Evolutionary conservation across 2,329 filamentous ascomycete genomes (phyloP).

Genomic region (Gliomastix tumulicola): DNA sequence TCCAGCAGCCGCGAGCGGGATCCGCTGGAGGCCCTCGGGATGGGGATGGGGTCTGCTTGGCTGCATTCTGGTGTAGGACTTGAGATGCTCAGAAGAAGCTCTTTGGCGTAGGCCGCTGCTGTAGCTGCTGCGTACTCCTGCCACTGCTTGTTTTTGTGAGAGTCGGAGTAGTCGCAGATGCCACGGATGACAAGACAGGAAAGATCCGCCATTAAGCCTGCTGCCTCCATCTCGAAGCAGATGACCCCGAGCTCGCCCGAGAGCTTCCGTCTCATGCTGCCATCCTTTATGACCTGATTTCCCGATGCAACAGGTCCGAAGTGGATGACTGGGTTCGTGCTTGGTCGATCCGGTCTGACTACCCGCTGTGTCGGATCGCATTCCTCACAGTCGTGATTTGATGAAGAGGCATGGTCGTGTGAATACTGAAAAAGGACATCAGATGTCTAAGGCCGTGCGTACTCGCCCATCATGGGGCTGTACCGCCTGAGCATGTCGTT

Average conservation of each 20-base stretch:
- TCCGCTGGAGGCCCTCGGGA: too few relatives aligned
- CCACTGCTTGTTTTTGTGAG: constrained; percentile 26
- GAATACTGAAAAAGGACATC: constrained; percentile 1
- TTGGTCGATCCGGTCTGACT: background rate
- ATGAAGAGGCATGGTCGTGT: constrained; percentile 1
- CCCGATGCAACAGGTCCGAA: constrained; percentile 10
- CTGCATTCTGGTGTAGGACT: too few relatives aligned
- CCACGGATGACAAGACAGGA: constrained; percentile 24
- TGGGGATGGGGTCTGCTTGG: too few relatives aligned
- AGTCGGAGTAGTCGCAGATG: constrained; percentile 28
- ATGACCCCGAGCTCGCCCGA: background rate
- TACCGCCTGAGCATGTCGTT: background rate
- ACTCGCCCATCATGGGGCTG: background rate
- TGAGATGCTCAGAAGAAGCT: too few relatives aligned
- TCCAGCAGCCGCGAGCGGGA: too few relatives aligned
- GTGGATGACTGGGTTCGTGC: constrained; percentile 1
- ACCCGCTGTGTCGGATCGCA: constrained; percentile 4
- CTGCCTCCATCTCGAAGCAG: constrained; percentile 1
- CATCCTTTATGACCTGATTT: constrained; percentile 13
- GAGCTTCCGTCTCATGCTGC: constrained; percentile 9
- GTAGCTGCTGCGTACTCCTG: constrained; percentile 21
- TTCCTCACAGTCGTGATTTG: background rate
- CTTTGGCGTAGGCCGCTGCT: constrained; percentile 15
- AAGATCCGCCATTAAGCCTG: constrained; percentile 9
- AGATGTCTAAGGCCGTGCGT: background rate